These are phyloP conservation scores for Pisolithus orientalis DNA, from an alignment of 768 basidiomycete genomes.

Conservation along the genomic window DNA sequence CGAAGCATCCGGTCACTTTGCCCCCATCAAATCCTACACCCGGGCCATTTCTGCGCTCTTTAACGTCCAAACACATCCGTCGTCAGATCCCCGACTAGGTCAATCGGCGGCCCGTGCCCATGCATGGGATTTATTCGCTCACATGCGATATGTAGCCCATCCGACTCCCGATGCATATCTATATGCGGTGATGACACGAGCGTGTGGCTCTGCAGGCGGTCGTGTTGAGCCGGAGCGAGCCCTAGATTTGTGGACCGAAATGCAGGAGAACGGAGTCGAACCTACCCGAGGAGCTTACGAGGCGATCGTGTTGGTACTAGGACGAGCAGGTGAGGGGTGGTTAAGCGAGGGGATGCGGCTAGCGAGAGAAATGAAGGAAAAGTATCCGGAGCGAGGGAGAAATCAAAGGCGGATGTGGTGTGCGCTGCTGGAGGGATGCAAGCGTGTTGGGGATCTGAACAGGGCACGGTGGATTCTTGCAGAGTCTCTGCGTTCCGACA, in stretches of 20 bases:
- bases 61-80: slow-evolving; percentile 32
- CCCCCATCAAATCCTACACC: slow-evolving; percentile 73
- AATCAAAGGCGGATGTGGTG: slow-evolving; percentile 61
- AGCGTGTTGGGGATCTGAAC: slow-evolving; percentile 75
- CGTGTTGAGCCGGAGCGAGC: slow-evolving; percentile 84
- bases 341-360: slow-evolving; percentile 81
- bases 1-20: slow-evolving; percentile 54
- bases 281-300: slow-evolving; percentile 72
- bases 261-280: slow-evolving; percentile 66
- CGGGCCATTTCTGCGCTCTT: slow-evolving; percentile 57
- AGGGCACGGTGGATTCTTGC: slow-evolving; percentile 87
- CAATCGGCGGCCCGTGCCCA: slow-evolving; percentile 55
- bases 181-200: slow-evolving; percentile 83
- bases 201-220: slow-evolving; percentile 55
- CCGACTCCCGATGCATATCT: slow-evolving; percentile 65
- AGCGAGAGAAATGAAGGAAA: slow-evolving; percentile 81
- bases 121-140: slow-evolving; percentile 91
- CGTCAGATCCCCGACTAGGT: slow-evolving; percentile 17
- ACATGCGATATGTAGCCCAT: slow-evolving; percentile 96
- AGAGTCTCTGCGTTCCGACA: slow-evolving; percentile 46
- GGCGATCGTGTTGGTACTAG: slow-evolving; percentile 79
- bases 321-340: slow-evolving; percentile 57
- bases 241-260: slow-evolving; percentile 88
- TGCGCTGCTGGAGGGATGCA: slow-evolving; percentile 86
- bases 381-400: slow-evolving; percentile 33